Evolutionary conservation across 2,329 filamentous ascomycete species (phyloP), one percentile per base, ranked within the genome.

Genomic region (Diaporthe longicolla): DNA sequence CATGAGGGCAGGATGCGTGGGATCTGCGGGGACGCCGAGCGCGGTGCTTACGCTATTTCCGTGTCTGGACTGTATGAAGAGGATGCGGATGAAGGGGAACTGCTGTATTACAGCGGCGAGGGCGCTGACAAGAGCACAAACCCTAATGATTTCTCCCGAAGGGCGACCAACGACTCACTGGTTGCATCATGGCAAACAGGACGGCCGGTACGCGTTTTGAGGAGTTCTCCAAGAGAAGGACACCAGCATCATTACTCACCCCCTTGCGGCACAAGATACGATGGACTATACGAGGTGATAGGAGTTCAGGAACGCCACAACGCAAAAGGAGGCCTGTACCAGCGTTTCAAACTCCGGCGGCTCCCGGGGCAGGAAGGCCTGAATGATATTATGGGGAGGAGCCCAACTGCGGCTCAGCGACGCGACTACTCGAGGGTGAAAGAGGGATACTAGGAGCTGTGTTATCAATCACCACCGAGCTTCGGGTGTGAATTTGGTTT

Each of bases 41-140:
- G 80, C 1, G 90, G 90, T 0, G 88, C 89, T 0, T 89, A 84
- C 61, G 90, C 87, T 0, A 86, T 92, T 48, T 85, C 92, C 0
- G 81, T 92, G 21, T 87, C 87, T 0, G 74, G 74, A 2, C 9
- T 40, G 2, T 83, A 83, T 71, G 50, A 75, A 3, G 75, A 77
- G 19, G 78, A 82, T 73, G 11, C 43, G 2, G 81, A 82, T n/a
- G 35, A 73, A 24, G 72, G 80, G 1, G n/a, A 55, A 2, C 54
- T 80, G 4, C 74, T 50, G n/a, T 81, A 81, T 72, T 81, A 80
- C 32, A 79, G 78, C 10, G 79, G 81, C n/a, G 76, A 76, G 40
- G 77, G 76, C 57, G 66, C 74, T 13, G 58, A 72, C 0, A 77
- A 79, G 29, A 24, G 55, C 29, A 37, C 70, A 10, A 9, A 63